These are phyloP conservation scores for Ogataea angusta DNA, from an alignment of 805 yeast species.

Conservation along the genomic window DNA sequence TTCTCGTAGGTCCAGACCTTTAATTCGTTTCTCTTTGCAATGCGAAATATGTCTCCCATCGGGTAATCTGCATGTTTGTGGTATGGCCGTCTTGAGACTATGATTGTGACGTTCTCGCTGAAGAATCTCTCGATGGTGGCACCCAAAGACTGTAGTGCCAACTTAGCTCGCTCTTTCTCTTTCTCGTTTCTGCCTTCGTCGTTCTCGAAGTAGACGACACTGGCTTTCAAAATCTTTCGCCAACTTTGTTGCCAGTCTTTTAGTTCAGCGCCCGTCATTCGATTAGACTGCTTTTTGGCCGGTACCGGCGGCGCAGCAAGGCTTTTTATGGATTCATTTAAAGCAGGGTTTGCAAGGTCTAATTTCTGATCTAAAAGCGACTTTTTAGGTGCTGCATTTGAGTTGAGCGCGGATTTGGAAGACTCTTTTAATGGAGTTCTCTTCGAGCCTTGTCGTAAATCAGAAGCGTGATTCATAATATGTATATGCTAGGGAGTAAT, in stretches of 20 bases:
- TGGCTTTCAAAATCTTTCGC: constrained; percentile 54
- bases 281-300: constrained; percentile 16
- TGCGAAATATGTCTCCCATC: constrained; percentile 60
- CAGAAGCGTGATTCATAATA: constrained; percentile 16
- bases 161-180: constrained; percentile 35
- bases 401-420: constrained; percentile 26
- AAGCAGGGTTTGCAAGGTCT: constrained; percentile 12
- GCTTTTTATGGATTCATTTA: constrained; percentile 5
- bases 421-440: constrained; percentile 30
- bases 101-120: constrained; percentile 66
- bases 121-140: constrained; percentile 59
- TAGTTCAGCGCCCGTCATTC: constrained; percentile 39
- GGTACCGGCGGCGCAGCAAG: constrained; percentile 5
- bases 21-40: constrained; percentile 57
- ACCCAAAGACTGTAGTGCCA: constrained; percentile 42
- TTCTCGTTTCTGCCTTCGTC: constrained; percentile 34
- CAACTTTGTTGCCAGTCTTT: constrained; percentile 58
- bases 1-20: constrained; percentile 90
- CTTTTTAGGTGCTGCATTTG: constrained; percentile 20
- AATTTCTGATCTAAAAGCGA: constrained; percentile 22
- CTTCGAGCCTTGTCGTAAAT: constrained; percentile 10
- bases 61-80: constrained; percentile 41
- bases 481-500: constrained; percentile 3
- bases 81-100: constrained; percentile 62
- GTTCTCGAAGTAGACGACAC: constrained; percentile 56